A percentile compares a stretch with the other conserved stretches of the same genome.
Conservation (phyloP, 305 asterid genomes). For the Andrographis paniculata region DNA sequence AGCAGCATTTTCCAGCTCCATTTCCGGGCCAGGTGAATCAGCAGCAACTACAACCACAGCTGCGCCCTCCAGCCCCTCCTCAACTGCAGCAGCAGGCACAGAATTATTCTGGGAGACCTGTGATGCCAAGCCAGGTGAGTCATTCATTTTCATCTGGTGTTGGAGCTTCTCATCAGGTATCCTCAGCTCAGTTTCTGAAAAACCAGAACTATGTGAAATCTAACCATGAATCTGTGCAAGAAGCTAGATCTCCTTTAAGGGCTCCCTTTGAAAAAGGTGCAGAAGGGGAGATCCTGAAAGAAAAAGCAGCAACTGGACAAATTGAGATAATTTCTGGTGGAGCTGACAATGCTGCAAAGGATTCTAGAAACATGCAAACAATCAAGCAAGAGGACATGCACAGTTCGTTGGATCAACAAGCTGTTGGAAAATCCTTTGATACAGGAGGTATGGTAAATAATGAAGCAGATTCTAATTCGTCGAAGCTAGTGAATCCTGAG, state of each 20-base stretch:
- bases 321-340: slow-evolving; percentile 23
- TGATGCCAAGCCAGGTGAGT: slow-evolving; percentile 41
- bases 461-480: slow-evolving; percentile 21
- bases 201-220: slow-evolving; percentile 34
- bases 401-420: slow-evolving; percentile 29
- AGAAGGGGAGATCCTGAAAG: slow-evolving; percentile 31
- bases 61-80: slow-evolving; percentile 43
- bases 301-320: slow-evolving; percentile 25
- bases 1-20: slow-evolving; percentile 40
- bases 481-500: slow-evolving; percentile 26
- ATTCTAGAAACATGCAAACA: slow-evolving; percentile 33
- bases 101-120: slow-evolving; percentile 37
- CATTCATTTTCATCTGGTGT: slow-evolving; percentile 35
- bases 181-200: slow-evolving; percentile 29
- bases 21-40: slow-evolving; percentile 42
- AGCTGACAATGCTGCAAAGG: slow-evolving; percentile 29
- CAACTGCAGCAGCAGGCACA: slow-evolving; percentile 59
- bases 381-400: slow-evolving; percentile 32
- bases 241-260: slow-evolving; percentile 35
- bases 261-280: slow-evolving; percentile 29
- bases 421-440: slow-evolving; percentile 36
- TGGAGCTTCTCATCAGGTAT: slow-evolving; percentile 38
- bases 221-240: slow-evolving; percentile 26
- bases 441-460: slow-evolving; percentile 22
- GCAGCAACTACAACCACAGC: slow-evolving; percentile 46